A percentile compares a stretch with the other conserved stretches of the same genome.
Evolutionary conservation across 139 green algal species (phyloP).

Genomic region (Gonium pectorale): DNA sequence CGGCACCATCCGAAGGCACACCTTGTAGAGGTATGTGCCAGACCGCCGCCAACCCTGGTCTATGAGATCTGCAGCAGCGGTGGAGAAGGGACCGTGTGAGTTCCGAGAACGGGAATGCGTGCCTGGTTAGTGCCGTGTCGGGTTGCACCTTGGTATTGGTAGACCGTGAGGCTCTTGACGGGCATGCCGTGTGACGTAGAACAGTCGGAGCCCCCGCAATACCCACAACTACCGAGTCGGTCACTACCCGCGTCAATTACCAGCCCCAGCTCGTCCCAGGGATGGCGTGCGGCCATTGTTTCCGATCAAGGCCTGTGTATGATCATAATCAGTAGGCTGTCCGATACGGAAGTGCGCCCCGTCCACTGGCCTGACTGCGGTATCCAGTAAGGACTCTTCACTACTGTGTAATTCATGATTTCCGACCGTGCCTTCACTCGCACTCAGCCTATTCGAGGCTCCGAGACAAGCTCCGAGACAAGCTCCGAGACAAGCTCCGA

Average conservation of each 20-base stretch:
- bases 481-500: no score
- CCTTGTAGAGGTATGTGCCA: constrained; percentile 68
- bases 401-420: no score
- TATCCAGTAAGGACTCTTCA: no score
- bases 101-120: background rate
- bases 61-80: constrained; percentile 57
- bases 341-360: no score
- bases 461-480: no score
- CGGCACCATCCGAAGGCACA: background rate
- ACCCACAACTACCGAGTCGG: background rate
- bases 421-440: no score
- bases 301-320: no score
- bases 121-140: background rate
- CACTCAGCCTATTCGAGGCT: no score
- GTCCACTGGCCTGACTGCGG: no score
- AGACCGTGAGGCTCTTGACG: constrained; percentile 37
- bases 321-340: no score
- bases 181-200: constrained; percentile 50
- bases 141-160: constrained; percentile 58
- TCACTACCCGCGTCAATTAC: background rate
- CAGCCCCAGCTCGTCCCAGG: background rate
- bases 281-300: no score
- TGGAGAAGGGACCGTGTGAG: background rate
- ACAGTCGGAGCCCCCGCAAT: background rate
- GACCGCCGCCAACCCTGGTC: constrained; percentile 66